phyloP scores from a whole-genome alignment of 2,329 filamentous ascomycete genomes.

The Colletotrichum destructivum region DNA sequence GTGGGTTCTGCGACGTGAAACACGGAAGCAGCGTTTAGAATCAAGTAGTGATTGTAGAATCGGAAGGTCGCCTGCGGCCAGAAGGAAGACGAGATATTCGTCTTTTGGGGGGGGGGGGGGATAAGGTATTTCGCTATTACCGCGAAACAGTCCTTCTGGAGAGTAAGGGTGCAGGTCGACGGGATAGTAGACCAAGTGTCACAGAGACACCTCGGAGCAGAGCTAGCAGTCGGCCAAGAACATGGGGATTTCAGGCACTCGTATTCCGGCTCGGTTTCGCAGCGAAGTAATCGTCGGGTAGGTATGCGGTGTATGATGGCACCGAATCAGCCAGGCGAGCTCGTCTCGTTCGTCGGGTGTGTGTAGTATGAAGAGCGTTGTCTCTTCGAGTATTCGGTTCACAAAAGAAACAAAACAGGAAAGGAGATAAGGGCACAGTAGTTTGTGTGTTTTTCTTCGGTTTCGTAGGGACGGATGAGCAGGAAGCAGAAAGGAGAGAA shows the following conservation, averaged over 20 bases:
- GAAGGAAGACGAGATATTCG: constrained; percentile 54
- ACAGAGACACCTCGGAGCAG: constrained; percentile 51
- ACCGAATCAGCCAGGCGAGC: constrained; percentile 24
- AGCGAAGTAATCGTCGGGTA: constrained; percentile 23
- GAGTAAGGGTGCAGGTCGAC: constrained; percentile 44
- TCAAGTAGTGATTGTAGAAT: constrained; percentile 58
- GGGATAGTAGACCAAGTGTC: constrained; percentile 49
- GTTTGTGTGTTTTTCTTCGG: constrained; percentile 5
- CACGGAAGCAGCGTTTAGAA: constrained; percentile 42
- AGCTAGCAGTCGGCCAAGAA: constrained; percentile 49
- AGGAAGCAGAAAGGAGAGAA: constrained; percentile 47
- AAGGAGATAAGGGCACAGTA: constrained; percentile 15
- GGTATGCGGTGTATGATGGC: constrained; percentile 1
- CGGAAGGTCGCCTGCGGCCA: constrained; percentile 72
- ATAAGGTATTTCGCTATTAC: constrained; percentile 63
- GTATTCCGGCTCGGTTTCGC: constrained; percentile 34
- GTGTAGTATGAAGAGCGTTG: constrained; percentile 2
- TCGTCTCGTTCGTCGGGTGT: constrained; percentile 28
- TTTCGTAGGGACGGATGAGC: constrained; percentile 42
- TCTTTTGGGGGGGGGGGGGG: constrained; percentile 51
- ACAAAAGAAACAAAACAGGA: constrained; percentile 12
- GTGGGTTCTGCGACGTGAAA: constrained; percentile 38
- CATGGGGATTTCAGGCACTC: constrained; percentile 49
- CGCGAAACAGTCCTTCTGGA: constrained; percentile 54
- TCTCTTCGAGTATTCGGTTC: constrained; percentile 4